phyloP scores from a whole-genome alignment of 768 basidiomycete genomes.

The Serendipita sp. region DNA sequence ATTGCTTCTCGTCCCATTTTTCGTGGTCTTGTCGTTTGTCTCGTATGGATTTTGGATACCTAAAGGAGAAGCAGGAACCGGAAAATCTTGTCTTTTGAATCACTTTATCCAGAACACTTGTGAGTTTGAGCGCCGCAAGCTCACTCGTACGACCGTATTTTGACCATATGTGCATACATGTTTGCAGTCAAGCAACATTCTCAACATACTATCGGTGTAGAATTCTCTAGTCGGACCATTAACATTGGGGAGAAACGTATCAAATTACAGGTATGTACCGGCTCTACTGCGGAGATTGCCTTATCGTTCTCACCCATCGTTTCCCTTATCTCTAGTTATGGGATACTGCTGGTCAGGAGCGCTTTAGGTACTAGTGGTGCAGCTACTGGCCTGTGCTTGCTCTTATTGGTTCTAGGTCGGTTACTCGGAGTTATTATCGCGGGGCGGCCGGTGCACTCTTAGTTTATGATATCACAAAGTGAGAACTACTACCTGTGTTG shows the following conservation, averaged over 20 bases:
- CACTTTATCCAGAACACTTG: constrained; percentile 94
- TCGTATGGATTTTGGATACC: constrained; percentile 6
- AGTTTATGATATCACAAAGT: constrained; percentile 90
- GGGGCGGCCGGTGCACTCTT: constrained; percentile 85
- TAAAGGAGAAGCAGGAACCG: constrained; percentile 87
- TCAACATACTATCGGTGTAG: constrained; percentile 96
- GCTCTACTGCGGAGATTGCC: neutral
- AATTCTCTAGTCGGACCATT: constrained; percentile 89
- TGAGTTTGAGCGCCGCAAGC: constrained; percentile 26
- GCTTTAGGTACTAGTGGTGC: constrained; percentile 49
- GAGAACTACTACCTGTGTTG: constrained; percentile 13
- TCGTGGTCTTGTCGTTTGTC: constrained; percentile 2
- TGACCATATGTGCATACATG: neutral
- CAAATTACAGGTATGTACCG: constrained; percentile 66
- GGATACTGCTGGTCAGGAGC: constrained; percentile 95
- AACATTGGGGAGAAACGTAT: constrained; percentile 87
- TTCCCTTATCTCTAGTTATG: constrained; percentile 44
- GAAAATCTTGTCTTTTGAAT: constrained; percentile 92
- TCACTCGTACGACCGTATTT: constrained; percentile 1
- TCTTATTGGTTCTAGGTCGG: constrained; percentile 38
- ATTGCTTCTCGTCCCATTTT: neutral
- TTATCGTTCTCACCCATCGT: constrained; percentile 8
- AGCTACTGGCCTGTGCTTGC: neutral
- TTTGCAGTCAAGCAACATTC: constrained; percentile 80
- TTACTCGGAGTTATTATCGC: constrained; percentile 90